A percentile compares a stretch with the other conserved stretches of the same genome.
Evolutionary conservation across 108 stramenopile genomes (phyloP).

Genomic region (Conticribra weissflogii): DNA sequence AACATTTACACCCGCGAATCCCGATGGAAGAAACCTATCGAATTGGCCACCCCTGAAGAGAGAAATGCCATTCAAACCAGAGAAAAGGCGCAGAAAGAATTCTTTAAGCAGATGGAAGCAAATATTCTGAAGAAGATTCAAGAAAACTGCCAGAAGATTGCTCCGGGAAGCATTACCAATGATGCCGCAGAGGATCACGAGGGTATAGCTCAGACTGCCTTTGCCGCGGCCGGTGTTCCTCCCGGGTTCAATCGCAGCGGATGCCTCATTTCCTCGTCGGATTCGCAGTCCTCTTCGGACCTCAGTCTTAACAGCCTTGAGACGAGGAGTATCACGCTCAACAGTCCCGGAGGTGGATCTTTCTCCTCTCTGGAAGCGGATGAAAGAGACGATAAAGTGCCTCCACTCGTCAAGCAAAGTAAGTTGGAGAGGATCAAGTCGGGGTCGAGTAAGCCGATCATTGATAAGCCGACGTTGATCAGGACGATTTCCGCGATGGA

Average conservation of each 20-base stretch:
- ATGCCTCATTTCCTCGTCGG: not conserved
- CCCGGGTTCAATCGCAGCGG: not conserved
- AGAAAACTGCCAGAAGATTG: not conserved
- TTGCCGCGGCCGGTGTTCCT: not conserved
- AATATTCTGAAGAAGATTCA: conserved; percentile 69
- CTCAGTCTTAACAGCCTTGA: not conserved
- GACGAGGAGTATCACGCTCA: not conserved
- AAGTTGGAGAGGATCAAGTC: conserved; percentile 36
- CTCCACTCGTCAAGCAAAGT: not conserved
- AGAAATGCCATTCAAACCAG: conserved; percentile 62
- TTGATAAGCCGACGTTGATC: conserved; percentile 50
- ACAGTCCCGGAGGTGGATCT: too few relatives aligned
- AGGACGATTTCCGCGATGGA: conserved; percentile 63
- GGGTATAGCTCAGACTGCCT: not conserved
- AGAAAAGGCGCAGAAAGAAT: conserved; percentile 74
- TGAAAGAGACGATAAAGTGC: not conserved
- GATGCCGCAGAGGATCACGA: not conserved
- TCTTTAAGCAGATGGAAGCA: conserved; percentile 90
- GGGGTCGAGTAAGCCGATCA: conserved; percentile 23
- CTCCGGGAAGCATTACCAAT: not conserved
- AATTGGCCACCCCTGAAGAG: conserved; percentile 71
- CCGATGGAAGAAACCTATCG: conserved; percentile 93
- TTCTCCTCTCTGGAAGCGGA: not conserved
- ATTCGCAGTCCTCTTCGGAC: not conserved
- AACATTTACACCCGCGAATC: conserved; percentile 88